Percentiles rank a stretch among this genome's conserved stretches.
Evolutionary conservation across 345 rosid genomes (phyloP).

Genomic region (Gossypium turneri): DNA sequence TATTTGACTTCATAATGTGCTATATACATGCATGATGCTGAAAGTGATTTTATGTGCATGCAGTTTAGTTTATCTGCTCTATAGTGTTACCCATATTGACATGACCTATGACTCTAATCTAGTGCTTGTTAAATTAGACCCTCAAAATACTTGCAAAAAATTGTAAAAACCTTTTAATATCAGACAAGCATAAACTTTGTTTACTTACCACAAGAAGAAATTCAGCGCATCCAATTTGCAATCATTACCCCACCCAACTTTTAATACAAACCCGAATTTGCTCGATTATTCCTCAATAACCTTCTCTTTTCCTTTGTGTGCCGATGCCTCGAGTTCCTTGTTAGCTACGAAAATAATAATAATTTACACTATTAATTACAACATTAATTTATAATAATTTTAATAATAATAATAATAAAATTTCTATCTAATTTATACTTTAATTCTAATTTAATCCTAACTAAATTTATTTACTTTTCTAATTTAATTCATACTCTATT

Average conservation of each 20-base stretch:
- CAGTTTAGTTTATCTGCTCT: neutral
- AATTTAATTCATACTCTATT: too few species aligned
- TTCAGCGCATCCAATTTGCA: neutral
- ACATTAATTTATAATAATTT: too few species aligned
- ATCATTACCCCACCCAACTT: neutral
- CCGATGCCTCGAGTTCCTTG: too few species aligned
- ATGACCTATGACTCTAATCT: neutral
- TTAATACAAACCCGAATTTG: too few species aligned
- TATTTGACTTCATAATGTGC: neutral
- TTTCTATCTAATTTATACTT: too few species aligned
- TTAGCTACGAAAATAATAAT: too few species aligned
- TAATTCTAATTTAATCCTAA: too few species aligned
- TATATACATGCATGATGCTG: neutral
- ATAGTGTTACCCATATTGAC: neutral
- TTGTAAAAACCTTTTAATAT: neutral
- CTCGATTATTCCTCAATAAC: too few species aligned
- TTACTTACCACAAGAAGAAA: neutral
- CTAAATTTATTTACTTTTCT: too few species aligned
- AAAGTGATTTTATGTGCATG: neutral
- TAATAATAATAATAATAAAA: too few species aligned
- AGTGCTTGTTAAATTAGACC: neutral
- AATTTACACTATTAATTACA: too few species aligned
- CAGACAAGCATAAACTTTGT: neutral
- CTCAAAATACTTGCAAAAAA: neutral
- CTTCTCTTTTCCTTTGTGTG: too few species aligned